phyloP scores from a whole-genome alignment of 352 stramenopile species.

The Phytophthora idaei region DNA sequence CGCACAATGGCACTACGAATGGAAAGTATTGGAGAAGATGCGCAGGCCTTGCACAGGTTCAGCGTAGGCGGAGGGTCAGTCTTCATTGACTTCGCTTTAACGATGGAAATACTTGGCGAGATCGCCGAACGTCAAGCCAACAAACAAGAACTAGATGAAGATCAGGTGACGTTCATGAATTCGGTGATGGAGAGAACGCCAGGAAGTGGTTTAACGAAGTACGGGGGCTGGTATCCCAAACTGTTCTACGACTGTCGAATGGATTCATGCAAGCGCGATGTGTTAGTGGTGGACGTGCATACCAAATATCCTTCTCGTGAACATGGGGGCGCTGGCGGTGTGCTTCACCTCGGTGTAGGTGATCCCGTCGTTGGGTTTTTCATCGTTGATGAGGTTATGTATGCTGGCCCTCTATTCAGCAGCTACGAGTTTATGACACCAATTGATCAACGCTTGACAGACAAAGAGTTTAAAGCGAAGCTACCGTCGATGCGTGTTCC shows the following conservation, averaged over 20 bases:
- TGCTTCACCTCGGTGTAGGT: conserved; percentile 18
- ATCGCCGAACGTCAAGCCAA: conserved; percentile 2
- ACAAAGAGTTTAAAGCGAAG: conserved; percentile 12
- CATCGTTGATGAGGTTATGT: conserved; percentile 19
- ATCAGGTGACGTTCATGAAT: conserved; percentile 13
- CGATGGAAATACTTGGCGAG: conserved; percentile 18
- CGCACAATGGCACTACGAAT: conserved; percentile 6
- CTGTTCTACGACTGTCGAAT: conserved; percentile 1
- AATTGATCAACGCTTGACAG: conserved; percentile 14
- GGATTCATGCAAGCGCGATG: conserved; percentile 2
- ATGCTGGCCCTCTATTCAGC: conserved; percentile 20
- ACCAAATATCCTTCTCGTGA: conserved; percentile 2
- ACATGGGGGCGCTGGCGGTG: conserved; percentile 5
- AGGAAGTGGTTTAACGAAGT: conserved; percentile 6
- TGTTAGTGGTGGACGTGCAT: conserved; percentile 15
- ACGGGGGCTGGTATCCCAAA: conserved; percentile 18
- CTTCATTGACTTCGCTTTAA: conserved; percentile 8
- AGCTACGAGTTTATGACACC: conserved; percentile 23
- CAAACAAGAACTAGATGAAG: conserved; percentile 12
- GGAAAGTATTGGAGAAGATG: neutral
- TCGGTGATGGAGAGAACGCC: conserved; percentile 31
- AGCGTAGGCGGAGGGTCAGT: neutral
- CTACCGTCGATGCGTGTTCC: neutral
- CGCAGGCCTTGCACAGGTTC: neutral
- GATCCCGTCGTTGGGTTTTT: conserved; percentile 15